A percentile compares a stretch with the other conserved stretches of the same genome.
Evolutionary conservation across 179 eudicot genomes (phyloP).

Genomic region (Beta corolliflora): DNA sequence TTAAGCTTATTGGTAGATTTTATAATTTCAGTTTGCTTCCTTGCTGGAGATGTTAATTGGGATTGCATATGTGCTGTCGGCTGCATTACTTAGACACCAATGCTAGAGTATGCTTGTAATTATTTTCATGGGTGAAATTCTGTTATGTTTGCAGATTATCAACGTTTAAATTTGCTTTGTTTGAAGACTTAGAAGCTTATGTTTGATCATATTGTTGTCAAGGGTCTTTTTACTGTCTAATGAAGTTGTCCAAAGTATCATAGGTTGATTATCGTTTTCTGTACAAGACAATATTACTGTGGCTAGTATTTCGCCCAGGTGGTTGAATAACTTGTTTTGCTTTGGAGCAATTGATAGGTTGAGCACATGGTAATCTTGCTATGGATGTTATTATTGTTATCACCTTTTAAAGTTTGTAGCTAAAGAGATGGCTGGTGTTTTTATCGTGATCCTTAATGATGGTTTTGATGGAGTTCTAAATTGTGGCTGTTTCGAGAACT

Average conservation of each 20-base stretch:
- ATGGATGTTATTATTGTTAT: background rate
- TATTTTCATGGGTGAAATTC: background rate
- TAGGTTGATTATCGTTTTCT: background rate
- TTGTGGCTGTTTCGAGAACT: background rate
- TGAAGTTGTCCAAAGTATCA: background rate
- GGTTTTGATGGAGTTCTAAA: background rate
- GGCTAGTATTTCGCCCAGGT: background rate
- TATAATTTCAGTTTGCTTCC: background rate
- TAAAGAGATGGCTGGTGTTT: background rate
- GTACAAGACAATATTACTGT: background rate
- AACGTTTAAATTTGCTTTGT: background rate
- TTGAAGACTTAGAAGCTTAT: background rate
- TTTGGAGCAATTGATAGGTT: background rate
- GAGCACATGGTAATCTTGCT: conserved; percentile 1
- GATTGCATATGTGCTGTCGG: background rate
- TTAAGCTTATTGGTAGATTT: background rate
- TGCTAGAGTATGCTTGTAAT: background rate
- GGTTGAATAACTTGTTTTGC: background rate
- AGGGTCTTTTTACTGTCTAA: background rate
- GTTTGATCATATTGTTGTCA: background rate
- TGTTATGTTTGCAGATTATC: background rate
- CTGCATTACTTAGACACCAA: background rate
- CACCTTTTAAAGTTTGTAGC: background rate
- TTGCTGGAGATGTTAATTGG: background rate
- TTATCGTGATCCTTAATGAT: background rate